phyloP scores from a whole-genome alignment of 805 yeast genomes.

The Kodamaea lidongshanica region DNA sequence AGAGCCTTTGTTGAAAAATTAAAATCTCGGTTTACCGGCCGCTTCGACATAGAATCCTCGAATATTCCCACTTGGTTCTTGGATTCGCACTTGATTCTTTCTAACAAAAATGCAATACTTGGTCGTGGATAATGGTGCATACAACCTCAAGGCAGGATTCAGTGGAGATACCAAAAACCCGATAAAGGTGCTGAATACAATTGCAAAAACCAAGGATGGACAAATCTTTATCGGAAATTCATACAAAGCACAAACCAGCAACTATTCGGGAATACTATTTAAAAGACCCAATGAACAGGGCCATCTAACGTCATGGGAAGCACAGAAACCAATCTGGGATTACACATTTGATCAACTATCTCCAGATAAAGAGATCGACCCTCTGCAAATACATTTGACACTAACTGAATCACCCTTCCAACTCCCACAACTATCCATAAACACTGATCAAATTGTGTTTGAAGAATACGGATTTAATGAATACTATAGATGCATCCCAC shows the following conservation, averaged over 20 bases:
- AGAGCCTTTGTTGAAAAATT: too few species aligned
- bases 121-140: constrained; percentile 87
- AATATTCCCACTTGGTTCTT: too few species aligned
- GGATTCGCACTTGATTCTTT: too few species aligned
- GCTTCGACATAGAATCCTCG: too few species aligned
- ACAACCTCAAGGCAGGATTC: constrained; percentile 55
- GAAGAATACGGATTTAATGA: constrained; percentile 84
- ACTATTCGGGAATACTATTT: constrained; percentile 66
- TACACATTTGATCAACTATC: constrained; percentile 46
- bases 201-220: constrained; percentile 73
- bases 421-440: constrained; percentile 71
- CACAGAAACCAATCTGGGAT: constrained; percentile 89
- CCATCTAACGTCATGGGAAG: constrained; percentile 85
- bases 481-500: constrained; percentile 61
- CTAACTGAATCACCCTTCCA: constrained; percentile 79
- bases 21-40: too few species aligned
- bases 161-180: constrained; percentile 29
- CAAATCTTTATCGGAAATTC: constrained; percentile 64
- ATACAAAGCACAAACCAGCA: constrained; percentile 55
- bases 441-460: constrained; percentile 85
- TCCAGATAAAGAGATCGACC: constrained; percentile 34
- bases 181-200: constrained; percentile 54
- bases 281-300: constrained; percentile 86
- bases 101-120: constrained; percentile 32
- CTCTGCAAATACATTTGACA: constrained; percentile 52